Conservation (phyloP, 139 green algal species). For the Ettlia oleoabundans region DNA sequence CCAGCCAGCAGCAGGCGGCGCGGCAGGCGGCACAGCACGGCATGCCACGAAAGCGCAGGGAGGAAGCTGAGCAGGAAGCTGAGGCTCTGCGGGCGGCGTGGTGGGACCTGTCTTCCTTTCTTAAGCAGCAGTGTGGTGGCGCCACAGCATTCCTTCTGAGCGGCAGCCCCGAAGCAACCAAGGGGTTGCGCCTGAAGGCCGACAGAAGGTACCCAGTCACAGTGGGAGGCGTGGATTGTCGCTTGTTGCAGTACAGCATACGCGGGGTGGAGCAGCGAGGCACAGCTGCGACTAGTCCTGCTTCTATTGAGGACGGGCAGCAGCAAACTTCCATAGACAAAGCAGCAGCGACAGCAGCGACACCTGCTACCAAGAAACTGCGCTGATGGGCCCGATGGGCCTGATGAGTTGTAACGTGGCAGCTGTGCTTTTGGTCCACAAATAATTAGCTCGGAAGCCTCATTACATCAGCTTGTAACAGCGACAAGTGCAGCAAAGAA, state of each 20-base stretch:
- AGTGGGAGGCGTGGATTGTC: constrained; percentile 73
- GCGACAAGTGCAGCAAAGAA: too few relatives aligned
- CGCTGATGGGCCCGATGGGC: too few relatives aligned
- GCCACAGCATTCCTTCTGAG: constrained; percentile 64
- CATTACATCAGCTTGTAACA: too few relatives aligned
- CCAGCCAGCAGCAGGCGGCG: neutral
- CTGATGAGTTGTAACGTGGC: too few relatives aligned
- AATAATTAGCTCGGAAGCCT: too few relatives aligned
- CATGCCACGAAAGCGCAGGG: neutral
- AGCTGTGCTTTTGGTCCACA: too few relatives aligned
- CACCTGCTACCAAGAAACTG: too few relatives aligned
- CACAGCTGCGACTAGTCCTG: too few relatives aligned
- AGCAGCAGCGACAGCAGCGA: too few relatives aligned
- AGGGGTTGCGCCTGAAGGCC: constrained; percentile 65
- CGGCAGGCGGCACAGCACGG: neutral
- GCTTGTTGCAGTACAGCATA: constrained; percentile 71
- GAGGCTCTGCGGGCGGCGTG: constrained; percentile 55
- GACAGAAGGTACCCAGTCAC: constrained; percentile 54
- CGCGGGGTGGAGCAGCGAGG: neutral
- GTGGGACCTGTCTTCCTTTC: constrained; percentile 65
- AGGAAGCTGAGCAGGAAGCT: neutral
- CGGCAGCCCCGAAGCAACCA: constrained; percentile 64
- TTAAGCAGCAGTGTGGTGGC: constrained; percentile 52
- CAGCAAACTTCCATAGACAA: too few relatives aligned
- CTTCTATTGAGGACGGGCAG: too few relatives aligned